A percentile compares a stretch with the other conserved stretches of the same genome.
phyloP scores from a whole-genome alignment of 1,284 basidiomycete genomes.

The Microbotryum intermedium region DNA sequence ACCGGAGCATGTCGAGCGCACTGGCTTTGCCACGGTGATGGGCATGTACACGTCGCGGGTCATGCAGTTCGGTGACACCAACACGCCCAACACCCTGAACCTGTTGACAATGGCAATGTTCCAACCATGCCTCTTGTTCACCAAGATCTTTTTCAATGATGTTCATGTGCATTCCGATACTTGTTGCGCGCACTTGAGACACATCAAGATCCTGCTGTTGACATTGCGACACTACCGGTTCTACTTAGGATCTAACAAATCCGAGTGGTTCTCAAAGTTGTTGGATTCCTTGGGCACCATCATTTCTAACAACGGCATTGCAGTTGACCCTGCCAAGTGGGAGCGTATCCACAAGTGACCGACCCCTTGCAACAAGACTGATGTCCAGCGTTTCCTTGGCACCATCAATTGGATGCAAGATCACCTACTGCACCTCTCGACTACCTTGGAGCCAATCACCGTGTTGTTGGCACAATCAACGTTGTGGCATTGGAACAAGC shows the following conservation, averaged over 20 bases:
- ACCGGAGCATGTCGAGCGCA: slow-evolving; percentile 31
- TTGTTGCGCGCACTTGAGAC: slow-evolving; percentile 36
- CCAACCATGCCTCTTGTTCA: slow-evolving; percentile 32
- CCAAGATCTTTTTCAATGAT: slow-evolving; percentile 41
- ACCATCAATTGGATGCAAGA: slow-evolving; percentile 42
- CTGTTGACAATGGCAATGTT: slow-evolving; percentile 40
- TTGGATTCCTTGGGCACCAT: slow-evolving; percentile 37
- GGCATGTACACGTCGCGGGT: slow-evolving; percentile 35
- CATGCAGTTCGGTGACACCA: slow-evolving; percentile 40
- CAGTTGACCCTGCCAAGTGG: slow-evolving; percentile 36
- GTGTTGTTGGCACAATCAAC: slow-evolving; percentile 36
- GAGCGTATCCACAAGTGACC: slow-evolving; percentile 27
- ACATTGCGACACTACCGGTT: slow-evolving; percentile 28
- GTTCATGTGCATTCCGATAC: slow-evolving; percentile 38
- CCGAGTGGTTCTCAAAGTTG: slow-evolving; percentile 27
- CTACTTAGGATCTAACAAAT: slow-evolving; percentile 33
- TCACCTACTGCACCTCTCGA: slow-evolving; percentile 41
- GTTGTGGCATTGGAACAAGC: too few relatives aligned
- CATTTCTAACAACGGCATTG: slow-evolving; percentile 36
- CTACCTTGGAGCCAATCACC: slow-evolving; percentile 25
- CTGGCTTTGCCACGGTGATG: slow-evolving; percentile 32
- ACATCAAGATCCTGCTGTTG: slow-evolving; percentile 34
- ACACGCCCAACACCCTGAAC: slow-evolving; percentile 39
- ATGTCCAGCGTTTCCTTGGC: slow-evolving; percentile 44
- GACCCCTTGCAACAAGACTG: slow-evolving; percentile 38